A percentile compares a stretch with the other conserved stretches of the same genome.
Evolutionary conservation across 1,284 basidiomycete genomes (phyloP).

Genomic region (Clitocybe nebularis): DNA sequence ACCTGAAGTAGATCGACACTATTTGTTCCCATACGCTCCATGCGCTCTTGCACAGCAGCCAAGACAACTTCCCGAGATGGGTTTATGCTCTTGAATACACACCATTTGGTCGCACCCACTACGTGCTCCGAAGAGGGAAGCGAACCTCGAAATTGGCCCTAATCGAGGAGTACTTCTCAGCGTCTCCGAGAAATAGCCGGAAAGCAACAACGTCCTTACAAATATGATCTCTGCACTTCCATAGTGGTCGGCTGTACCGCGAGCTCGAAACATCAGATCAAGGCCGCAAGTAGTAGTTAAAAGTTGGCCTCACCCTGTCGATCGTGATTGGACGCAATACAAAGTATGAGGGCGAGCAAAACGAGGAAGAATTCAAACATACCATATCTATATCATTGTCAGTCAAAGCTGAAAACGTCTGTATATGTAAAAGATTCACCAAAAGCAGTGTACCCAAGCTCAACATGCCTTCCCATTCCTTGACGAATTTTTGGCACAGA

Average conservation of each 20-base stretch:
- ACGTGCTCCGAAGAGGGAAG: conserved; percentile 40
- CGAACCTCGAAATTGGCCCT: conserved; percentile 66
- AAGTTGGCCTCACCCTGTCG: conserved; percentile 10
- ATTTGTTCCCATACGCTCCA: conserved; percentile 42
- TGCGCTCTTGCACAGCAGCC: conserved; percentile 65
- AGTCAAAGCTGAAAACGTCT: conserved; percentile 6
- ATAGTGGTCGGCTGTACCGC: conserved; percentile 72
- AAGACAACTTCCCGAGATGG: conserved; percentile 55
- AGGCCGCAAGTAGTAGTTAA: conserved; percentile 4
- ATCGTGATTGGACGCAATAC: background rate
- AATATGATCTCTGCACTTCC: conserved; percentile 76
- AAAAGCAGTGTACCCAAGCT: conserved; percentile 69
- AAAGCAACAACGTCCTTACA: conserved; percentile 36
- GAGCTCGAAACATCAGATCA: conserved; percentile 5
- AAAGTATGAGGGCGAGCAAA: background rate
- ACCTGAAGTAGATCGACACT: conserved; percentile 73
- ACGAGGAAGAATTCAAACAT: conserved; percentile 17
- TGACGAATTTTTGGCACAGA: conserved; percentile 60
- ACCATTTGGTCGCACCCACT: conserved; percentile 79
- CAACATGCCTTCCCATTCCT: conserved; percentile 62
- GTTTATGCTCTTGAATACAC: conserved; percentile 60
- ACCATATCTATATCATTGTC: conserved; percentile 50
- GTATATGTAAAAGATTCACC: conserved; percentile 38
- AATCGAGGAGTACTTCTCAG: conserved; percentile 15
- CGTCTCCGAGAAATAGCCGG: background rate